Base-by-base conservation (phyloP, 169 alveolate genomes). In the Theileria orientalis region DNA sequence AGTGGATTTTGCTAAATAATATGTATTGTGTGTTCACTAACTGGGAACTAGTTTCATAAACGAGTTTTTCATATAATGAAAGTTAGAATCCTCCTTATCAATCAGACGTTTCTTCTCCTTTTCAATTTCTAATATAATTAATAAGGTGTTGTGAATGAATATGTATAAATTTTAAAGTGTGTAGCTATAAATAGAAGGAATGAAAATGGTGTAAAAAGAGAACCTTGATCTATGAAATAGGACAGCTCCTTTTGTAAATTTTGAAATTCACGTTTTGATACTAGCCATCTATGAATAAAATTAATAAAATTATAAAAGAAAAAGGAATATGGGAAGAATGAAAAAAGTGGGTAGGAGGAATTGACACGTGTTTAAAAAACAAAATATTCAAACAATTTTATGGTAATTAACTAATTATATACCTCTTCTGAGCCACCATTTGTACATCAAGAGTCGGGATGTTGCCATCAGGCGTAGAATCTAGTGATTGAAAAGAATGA, bases 361-460 rank as follows among this genome's bases (percentile, higher is more conserved):
- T 44, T 40, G 19, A 46, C 2, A 51, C 19, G 49, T 7, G 2
- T 7, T 21, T 33, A 16, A 7, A 63, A n/a, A 9, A 6, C 2
- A 8, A 13, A 33, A 13, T 54, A 25, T 16, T 1, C 32, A 21
- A 8, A 54, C 8, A 54, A 54, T 54, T 25, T 54, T 54, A 1
- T 54, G 33, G 33, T 19, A n/a, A 13, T 27, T 54, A 23, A 23
- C 23, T 27, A 33, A 54, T 27, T 54, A 23, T 25, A 23, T 54
- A 79, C 87, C 87, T 66, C 66, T 79, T 51, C 16, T 77, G 72
- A 25, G 87, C 49, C 16, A 70, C 49, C 83, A 79, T 71, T 79
- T 79, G 82, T n/a, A 79, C 83, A 47, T 79, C 83, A 14, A 79
- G 71, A 6, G 75, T 23, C 40, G 87, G 87, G 69, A 79, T 60